Base-by-base conservation (phyloP, 2,329 filamentous ascomycete genomes). In the Aspergillus felis region DNA sequence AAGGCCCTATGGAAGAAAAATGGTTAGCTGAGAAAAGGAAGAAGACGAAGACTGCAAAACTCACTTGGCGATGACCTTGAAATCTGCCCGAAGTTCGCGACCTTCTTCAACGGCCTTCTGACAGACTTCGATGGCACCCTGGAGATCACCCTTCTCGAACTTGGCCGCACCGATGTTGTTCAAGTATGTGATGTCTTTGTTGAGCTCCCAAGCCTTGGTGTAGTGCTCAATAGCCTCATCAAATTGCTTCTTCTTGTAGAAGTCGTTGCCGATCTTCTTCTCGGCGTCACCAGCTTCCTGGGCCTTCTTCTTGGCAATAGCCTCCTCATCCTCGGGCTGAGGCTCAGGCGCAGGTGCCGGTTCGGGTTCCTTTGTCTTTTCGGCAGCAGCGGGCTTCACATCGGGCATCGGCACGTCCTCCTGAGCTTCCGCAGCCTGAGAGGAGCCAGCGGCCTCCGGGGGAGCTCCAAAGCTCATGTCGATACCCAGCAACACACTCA, bases 171-270 rank as follows among this genome's bases (percentile, higher is more conserved):
- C 91, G 32, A 96, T 84, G 78, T 99, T 99, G 81, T 95, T 99
- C 59, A 97, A 83, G 78, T 99, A 99, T 17, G 93, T 94, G 70
- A 99, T 96, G 70, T 99, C 94, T 82, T 97, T 94, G 84, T 91
- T 83, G 42, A 90, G 77, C 58, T 96, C 92, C 94, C 94, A 99
- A 0, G 94, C 94, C 75, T 96, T 95, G 73, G 76, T 84, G 82
- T 99, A 99, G 80, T 99, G 91, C 71, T 87, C 86, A 68, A 99
- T 97, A 52, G 94, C 94, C 71, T 89, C 87, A 68, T 97, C 94
- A 66, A 99, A 97, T 72, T 97, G 87, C 66, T 91, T 88, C 85
- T 97, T 97, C 87, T 99, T 99, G 84, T 99, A 99, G 75, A 88
- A 88, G 67, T 94, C 91, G 14, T 93, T 99, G 57, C 94, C 94